Evolutionary conservation across 225 moss, liverwort and hornwort genomes (phyloP), one percentile per base, ranked within the genome.

Genomic region (Takakia lepidozioides): DNA sequence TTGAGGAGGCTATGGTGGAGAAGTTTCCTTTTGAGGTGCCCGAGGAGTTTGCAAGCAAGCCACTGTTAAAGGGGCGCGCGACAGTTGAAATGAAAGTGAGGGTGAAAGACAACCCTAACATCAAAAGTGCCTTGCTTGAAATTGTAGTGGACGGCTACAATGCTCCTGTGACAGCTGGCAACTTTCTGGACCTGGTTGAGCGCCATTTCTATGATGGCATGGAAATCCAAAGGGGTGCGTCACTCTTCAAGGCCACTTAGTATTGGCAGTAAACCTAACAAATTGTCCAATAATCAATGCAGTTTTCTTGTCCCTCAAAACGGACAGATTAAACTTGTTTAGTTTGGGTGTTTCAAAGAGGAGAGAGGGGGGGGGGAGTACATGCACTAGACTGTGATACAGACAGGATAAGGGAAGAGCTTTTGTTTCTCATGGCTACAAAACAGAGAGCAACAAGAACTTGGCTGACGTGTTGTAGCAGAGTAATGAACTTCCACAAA

Each of bases 131-230:
- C 15, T 50, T 85, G 16, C 82, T 98, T 15, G 70, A 90, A 46
- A 90, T 98, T 34, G 84, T 84, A 10, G 72, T 98, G 57, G 95
- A 98, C 53, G 95, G 95, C 28, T 98, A 87, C 63, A 98, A 90
- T 68, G 95, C 95, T 49, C 95, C 95, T 14, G 66, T 98, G 49
- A 90, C 95, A 24, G 90, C 95, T 10, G 95, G 95, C 2, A 98
- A 98, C 68, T 98, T 98, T 55, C 68, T 98, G 35, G 95, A 98
- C 42, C 71, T 90, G 36, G 90, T 98, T 19, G 64, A 70, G 60
- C 90, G 95, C 53, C 84, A 87, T 29, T 98, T 98, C 40, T 98
- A 98, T 46, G 84, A 98, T 52, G 90, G 86, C 61, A 98, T 98
- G 90, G 84, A 87, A 52, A 90, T 98, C 46, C 95, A 98, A 74